These are phyloP conservation scores for Paspalum notatum DNA, from an alignment of 176 grass and related monocot genomes.

Conservation along the genomic window DNA sequence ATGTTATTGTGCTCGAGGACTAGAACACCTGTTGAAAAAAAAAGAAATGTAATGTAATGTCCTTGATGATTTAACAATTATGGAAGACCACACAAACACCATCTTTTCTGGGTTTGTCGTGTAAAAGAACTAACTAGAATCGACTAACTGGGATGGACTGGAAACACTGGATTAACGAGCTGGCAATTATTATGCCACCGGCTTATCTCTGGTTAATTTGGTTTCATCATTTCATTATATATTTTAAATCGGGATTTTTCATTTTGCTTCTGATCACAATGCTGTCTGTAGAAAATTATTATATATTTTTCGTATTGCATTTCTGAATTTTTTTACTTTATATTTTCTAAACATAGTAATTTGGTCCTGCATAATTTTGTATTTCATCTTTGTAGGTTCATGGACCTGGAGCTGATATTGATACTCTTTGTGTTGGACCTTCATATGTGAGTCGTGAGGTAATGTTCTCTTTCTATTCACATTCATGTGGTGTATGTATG, in stretches of 20 bases:
- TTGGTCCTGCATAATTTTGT: slow-evolving; percentile 7
- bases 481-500: background rate
- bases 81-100: background rate
- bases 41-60: no score
- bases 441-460: slow-evolving; percentile 99
- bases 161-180: background rate
- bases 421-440: slow-evolving; percentile 94
- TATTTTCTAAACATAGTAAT: background rate
- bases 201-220: background rate
- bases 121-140: background rate
- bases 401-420: slow-evolving; percentile 93
- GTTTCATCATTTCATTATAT: background rate
- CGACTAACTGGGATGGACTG: background rate
- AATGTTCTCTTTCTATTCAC: slow-evolving; percentile 28
- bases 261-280: background rate
- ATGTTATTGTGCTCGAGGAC: background rate
- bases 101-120: background rate
- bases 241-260: background rate
- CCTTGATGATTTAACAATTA: background rate
- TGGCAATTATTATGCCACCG: background rate
- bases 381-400: slow-evolving; percentile 67
- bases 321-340: background rate
- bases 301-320: background rate
- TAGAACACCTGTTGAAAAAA: no score
- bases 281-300: background rate